phyloP scores from a whole-genome alignment of 345 rosid species.

The Erucastrum elatum region DNA sequence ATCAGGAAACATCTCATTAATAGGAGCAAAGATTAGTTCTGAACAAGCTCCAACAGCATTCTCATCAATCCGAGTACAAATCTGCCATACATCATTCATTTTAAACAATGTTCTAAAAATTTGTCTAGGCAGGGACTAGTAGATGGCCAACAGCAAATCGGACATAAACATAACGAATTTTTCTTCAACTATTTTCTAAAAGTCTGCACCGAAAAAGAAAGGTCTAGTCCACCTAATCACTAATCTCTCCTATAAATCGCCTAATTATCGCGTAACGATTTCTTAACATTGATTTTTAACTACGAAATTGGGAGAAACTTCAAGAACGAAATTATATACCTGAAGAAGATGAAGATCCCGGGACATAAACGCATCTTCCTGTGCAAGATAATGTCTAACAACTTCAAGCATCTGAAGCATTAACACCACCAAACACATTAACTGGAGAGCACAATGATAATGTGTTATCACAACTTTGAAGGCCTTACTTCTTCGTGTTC shows the following conservation, averaged over 20 bases:
- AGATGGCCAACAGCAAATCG: not conserved
- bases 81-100: slow-evolving; percentile 46
- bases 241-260: not conserved
- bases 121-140: not conserved
- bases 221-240: not conserved
- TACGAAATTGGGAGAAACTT: not conserved
- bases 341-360: slow-evolving; percentile 94
- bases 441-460: not conserved
- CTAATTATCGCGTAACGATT: too few relatives aligned
- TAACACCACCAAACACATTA: slow-evolving; percentile 15
- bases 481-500: slow-evolving; percentile 86
- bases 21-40: slow-evolving; percentile 92
- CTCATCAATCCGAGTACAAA: slow-evolving; percentile 91
- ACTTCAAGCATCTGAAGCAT: slow-evolving; percentile 82
- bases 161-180: not conserved
- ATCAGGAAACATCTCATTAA: slow-evolving; percentile 96
- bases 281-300: not conserved
- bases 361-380: slow-evolving; percentile 86
- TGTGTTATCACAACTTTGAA: not conserved
- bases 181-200: not conserved
- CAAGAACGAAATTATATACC: not conserved
- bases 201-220: not conserved
- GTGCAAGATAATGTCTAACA: slow-evolving; percentile 81
- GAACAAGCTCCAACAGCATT: slow-evolving; percentile 90
- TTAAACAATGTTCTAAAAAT: not conserved